Evolutionary conservation across 148 eudicot genomes (phyloP).

Genomic region (Cornus controversa): DNA sequence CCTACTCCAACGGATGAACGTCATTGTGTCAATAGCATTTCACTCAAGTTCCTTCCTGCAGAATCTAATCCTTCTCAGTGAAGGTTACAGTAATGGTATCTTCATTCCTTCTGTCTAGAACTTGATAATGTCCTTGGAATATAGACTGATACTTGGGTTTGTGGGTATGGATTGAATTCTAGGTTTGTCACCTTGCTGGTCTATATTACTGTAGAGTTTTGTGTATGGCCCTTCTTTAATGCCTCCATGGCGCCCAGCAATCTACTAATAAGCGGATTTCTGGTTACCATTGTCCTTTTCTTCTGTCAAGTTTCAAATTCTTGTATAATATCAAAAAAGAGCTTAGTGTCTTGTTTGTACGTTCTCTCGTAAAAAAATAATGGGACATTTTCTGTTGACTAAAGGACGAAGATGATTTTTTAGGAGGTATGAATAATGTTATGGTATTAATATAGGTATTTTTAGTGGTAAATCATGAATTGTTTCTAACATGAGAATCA

Average conservation of each 20-base stretch:
- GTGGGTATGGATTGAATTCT: neutral
- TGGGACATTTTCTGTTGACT: neutral
- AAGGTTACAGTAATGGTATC: conserved; percentile 10
- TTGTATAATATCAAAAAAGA: neutral
- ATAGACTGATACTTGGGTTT: neutral
- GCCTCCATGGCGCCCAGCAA: no score
- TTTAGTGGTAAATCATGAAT: no score
- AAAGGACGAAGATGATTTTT: neutral
- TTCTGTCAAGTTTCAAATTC: neutral
- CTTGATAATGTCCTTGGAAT: neutral
- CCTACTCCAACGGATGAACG: conserved; percentile 82
- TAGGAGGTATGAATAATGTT: neutral
- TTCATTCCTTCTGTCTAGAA: neutral
- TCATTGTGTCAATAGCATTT: conserved; percentile 87
- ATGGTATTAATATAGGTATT: neutral
- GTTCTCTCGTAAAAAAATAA: neutral
- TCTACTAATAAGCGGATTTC: neutral
- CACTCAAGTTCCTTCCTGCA: conserved; percentile 63
- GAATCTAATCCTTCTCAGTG: conserved; percentile 19
- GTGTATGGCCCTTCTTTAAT: neutral
- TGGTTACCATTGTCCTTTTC: neutral
- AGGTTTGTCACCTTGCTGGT: neutral
- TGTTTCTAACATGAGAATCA: no score
- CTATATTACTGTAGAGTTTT: neutral
- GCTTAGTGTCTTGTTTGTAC: neutral